Evolutionary conservation across 495 filamentous ascomycete species (phyloP).

Genomic region (Penicillium daleae): DNA sequence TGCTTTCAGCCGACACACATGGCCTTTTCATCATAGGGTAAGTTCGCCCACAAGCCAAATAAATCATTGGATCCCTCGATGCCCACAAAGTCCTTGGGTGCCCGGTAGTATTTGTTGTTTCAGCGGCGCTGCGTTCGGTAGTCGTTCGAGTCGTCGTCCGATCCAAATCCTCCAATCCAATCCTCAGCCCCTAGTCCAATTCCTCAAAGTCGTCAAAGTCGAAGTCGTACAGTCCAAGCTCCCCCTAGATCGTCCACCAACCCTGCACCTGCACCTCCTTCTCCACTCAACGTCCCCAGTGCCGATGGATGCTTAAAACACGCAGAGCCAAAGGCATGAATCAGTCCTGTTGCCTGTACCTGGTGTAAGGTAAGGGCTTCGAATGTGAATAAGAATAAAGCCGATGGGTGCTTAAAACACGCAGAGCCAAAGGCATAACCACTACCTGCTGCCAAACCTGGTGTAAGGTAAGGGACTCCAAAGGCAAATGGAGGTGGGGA

Average conservation of each 20-base stretch:
- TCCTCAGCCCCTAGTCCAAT: too few relatives aligned
- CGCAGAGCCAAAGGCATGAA: not conserved
- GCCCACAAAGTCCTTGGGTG: not conserved
- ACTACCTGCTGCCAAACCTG: not conserved
- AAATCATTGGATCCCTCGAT: not conserved
- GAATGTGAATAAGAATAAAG: too few relatives aligned
- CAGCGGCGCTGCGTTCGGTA: too few relatives aligned
- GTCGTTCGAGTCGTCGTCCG: too few relatives aligned
- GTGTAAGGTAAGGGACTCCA: not conserved
- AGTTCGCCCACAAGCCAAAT: not conserved
- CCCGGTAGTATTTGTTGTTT: too few relatives aligned
- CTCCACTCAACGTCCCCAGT: not conserved
- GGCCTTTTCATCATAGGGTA: not conserved
- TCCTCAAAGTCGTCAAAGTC: not conserved
- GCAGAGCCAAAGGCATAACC: not conserved
- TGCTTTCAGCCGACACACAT: not conserved
- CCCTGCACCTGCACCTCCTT: not conserved
- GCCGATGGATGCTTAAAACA: not conserved
- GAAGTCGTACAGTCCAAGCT: not conserved
- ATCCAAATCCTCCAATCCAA: too few relatives aligned
- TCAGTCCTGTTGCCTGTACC: too few relatives aligned
- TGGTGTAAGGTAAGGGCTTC: too few relatives aligned
- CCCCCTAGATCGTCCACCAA: too few relatives aligned
- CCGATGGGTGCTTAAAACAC: not conserved
- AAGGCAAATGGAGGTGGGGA: conserved; percentile 1